Evolutionary conservation across 192 early-diverging fungal genomes (phyloP).

Genomic region (Chytriomyces sp.): DNA sequence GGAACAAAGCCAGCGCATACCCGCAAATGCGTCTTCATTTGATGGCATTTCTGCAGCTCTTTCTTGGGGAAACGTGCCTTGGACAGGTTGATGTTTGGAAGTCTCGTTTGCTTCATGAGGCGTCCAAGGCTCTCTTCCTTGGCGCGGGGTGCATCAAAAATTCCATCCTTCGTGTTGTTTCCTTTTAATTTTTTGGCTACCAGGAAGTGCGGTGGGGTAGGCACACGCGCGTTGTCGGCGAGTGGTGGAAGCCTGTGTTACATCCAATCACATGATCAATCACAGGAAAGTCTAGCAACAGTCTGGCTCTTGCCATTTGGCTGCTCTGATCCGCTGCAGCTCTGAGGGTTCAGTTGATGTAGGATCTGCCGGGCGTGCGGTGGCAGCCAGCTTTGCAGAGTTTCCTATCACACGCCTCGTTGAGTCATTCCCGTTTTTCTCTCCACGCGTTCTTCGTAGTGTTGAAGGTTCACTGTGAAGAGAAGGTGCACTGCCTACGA

Average conservation of each 20-base stretch:
- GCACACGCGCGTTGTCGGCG: not conserved
- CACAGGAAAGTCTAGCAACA: not conserved
- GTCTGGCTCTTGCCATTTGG: conserved; percentile 14
- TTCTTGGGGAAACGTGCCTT: conserved; percentile 22
- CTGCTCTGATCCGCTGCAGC: conserved; percentile 10
- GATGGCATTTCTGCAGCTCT: conserved; percentile 14
- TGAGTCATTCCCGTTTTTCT: not conserved
- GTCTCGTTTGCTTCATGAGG: not conserved
- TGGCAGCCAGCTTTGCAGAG: conserved; percentile 1
- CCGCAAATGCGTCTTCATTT: conserved; percentile 8
- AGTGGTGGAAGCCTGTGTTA: conserved; percentile 24
- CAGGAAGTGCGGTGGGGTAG: not conserved
- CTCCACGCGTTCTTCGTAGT: not conserved
- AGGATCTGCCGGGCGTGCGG: conserved; percentile 16
- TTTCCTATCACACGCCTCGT: conserved; percentile 1
- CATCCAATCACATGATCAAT: not conserved
- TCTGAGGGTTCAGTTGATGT: conserved; percentile 9
- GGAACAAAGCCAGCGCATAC: not conserved
- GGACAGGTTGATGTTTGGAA: conserved; percentile 26
- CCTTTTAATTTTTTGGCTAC: not conserved
- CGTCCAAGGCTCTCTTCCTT: not conserved
- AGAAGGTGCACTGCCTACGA: not conserved
- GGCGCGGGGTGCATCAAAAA: not conserved
- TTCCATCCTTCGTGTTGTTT: not conserved
- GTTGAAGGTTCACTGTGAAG: not conserved